phyloP scores from a whole-genome alignment of 2,329 filamentous ascomycete species.

The Bipolaris gigantea region DNA sequence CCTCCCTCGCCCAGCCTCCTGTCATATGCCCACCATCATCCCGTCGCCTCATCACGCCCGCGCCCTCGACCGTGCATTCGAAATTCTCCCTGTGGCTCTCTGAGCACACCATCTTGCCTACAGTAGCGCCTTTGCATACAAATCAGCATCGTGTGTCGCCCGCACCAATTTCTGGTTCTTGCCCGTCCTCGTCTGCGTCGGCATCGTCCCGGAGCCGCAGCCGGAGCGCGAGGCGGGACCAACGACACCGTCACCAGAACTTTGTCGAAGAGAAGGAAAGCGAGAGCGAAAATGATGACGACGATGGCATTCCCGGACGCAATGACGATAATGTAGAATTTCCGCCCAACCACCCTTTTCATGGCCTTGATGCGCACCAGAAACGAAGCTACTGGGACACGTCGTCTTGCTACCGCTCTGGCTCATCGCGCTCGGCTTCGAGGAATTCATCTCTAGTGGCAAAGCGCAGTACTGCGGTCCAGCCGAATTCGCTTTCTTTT shows the following conservation, averaged over 20 bases:
- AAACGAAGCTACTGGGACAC: background rate
- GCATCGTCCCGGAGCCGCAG: background rate
- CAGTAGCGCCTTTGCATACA: background rate
- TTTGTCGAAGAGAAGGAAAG: background rate
- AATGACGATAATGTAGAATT: background rate
- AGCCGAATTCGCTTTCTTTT: background rate
- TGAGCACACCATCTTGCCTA: background rate
- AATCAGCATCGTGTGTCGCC: background rate
- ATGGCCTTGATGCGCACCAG: background rate
- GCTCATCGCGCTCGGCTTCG: background rate
- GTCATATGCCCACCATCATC: background rate
- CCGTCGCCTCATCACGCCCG: background rate
- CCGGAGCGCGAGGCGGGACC: background rate
- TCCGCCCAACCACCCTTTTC: background rate
- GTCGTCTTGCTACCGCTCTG: background rate
- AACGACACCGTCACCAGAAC: background rate
- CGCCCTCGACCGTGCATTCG: background rate
- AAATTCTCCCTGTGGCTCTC: background rate
- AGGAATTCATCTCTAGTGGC: background rate
- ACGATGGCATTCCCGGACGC: background rate
- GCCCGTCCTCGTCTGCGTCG: background rate
- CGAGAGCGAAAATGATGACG: background rate
- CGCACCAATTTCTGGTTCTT: background rate
- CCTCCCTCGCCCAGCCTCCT: slow-evolving; percentile 4
- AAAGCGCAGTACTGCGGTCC: background rate